These are phyloP conservation scores for Platanus orientalis DNA, from an alignment of 164 flowering plant species.

Conservation along the genomic window DNA sequence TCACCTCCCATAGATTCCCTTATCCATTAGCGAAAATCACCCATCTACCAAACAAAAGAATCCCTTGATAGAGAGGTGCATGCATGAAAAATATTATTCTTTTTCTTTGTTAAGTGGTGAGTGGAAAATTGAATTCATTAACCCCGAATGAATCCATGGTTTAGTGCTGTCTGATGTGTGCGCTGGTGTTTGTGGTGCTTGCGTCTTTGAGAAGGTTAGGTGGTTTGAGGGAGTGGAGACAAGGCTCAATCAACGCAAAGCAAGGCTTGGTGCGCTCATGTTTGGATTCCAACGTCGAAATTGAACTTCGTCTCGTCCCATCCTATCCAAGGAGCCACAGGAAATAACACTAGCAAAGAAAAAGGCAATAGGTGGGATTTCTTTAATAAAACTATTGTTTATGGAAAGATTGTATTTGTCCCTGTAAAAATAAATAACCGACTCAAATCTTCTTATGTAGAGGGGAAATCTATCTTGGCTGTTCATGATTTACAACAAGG, in stretches of 20 bases:
- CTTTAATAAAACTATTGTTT: too few species aligned
- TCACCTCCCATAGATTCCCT: too few species aligned
- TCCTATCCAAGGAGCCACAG: too few species aligned
- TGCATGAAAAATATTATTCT: constrained; percentile 2
- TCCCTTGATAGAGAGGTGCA: constrained; percentile 14
- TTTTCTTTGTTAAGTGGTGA: constrained; percentile 9
- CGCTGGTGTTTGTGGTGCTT: background rate
- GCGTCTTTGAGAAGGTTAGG: background rate
- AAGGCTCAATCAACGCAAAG: background rate
- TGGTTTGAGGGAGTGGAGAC: constrained; percentile 14
- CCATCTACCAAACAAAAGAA: constrained; percentile 23
- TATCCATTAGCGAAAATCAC: constrained; percentile 25
- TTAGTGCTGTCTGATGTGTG: constrained; percentile 22
- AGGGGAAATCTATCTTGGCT: too few species aligned
- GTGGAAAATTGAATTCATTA: constrained; percentile 21
- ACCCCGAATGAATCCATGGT: constrained; percentile 19
- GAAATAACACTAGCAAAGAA: too few species aligned
- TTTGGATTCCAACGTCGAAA: constrained; percentile 45
- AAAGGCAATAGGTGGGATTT: too few species aligned
- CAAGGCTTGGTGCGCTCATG: constrained; percentile 40
- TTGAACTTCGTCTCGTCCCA: background rate
- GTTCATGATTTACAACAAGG: too few species aligned
- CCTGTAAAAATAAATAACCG: too few species aligned
- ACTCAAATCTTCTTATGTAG: too few species aligned
- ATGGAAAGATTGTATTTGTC: too few species aligned